Evolutionary conservation across 2,329 filamentous ascomycete genomes (phyloP).

Genomic region (Chaetoscypha palmicola): DNA sequence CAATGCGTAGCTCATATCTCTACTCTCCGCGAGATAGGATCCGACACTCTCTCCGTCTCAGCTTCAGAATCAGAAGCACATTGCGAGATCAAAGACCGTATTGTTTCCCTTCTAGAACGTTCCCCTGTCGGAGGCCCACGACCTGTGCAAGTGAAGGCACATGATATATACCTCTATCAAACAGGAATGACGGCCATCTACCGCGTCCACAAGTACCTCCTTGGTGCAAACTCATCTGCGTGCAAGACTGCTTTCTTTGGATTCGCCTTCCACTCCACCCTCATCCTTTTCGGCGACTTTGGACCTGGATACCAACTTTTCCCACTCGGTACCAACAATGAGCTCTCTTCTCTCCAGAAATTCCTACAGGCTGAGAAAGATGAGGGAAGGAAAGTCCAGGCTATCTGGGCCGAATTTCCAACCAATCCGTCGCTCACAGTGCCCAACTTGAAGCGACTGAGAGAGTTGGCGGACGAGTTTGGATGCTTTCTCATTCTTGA

Average conservation of each 20-base stretch:
- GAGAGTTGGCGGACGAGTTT: conserved; percentile 35
- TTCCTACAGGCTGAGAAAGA: conserved; percentile 34
- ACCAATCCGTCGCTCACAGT: conserved; percentile 40
- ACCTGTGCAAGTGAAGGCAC: conserved; percentile 14
- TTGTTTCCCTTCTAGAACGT: conserved; percentile 37
- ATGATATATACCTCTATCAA: conserved; percentile 47
- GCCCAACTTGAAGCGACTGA: conserved; percentile 35
- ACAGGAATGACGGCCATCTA: conserved; percentile 50
- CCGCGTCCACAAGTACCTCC: conserved; percentile 35
- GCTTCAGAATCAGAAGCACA: conserved; percentile 33
- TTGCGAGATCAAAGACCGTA: conserved; percentile 33
- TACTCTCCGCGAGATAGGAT: conserved; percentile 30
- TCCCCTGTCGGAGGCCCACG: conserved; percentile 27
- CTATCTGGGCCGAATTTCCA: conserved; percentile 44
- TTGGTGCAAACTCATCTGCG: conserved; percentile 26
- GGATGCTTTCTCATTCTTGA: conserved; percentile 31
- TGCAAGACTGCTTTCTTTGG: conserved; percentile 40
- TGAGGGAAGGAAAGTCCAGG: conserved; percentile 36
- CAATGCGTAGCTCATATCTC: conserved; percentile 35
- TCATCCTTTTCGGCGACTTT: conserved; percentile 40
- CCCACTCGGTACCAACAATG: conserved; percentile 36
- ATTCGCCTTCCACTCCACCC: conserved; percentile 45
- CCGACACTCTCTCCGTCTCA: conserved; percentile 32
- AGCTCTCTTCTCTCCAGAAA: conserved; percentile 39
- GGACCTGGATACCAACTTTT: conserved; percentile 40